These are phyloP conservation scores for Dendrobium catenatum DNA, from an alignment of 106 monocot genomes.

Conservation along the genomic window DNA sequence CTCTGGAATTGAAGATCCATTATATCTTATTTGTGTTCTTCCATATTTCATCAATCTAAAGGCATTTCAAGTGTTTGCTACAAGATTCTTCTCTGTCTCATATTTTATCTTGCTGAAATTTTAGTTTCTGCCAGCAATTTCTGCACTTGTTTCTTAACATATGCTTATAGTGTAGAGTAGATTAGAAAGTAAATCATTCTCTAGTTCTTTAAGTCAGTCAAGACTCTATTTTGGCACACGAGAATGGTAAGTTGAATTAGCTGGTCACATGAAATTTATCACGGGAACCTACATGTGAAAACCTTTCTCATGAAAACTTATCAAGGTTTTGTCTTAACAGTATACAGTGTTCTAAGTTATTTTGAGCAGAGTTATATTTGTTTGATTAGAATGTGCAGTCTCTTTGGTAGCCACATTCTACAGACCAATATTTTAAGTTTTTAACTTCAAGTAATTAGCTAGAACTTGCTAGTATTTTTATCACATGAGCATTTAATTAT, in stretches of 20 bases:
- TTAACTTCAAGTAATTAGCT: not conserved
- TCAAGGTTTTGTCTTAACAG: not conserved
- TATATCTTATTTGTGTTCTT: too few relatives aligned
- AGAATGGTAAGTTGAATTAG: not conserved
- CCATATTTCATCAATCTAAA: too few relatives aligned
- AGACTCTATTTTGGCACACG: not conserved
- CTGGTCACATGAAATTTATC: not conserved
- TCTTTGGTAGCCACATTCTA: not conserved
- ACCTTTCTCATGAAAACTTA: not conserved
- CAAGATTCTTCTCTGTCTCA: too few relatives aligned
- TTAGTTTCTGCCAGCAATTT: too few relatives aligned
- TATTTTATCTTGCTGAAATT: too few relatives aligned
- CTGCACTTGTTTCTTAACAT: too few relatives aligned
- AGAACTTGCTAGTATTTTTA: not conserved
- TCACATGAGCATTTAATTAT: not conserved
- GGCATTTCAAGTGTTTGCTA: too few relatives aligned
- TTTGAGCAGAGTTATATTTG: not conserved
- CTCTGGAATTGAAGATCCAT: too few relatives aligned
- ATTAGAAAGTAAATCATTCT: not conserved
- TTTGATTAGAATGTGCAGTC: not conserved
- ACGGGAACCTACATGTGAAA: not conserved
- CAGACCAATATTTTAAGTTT: not conserved
- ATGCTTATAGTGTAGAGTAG: not conserved
- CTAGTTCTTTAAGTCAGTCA: not conserved
- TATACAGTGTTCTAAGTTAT: not conserved